These are phyloP conservation scores for Sicyos edulis DNA, from an alignment of 306 rosid species.

Conservation along the genomic window DNA sequence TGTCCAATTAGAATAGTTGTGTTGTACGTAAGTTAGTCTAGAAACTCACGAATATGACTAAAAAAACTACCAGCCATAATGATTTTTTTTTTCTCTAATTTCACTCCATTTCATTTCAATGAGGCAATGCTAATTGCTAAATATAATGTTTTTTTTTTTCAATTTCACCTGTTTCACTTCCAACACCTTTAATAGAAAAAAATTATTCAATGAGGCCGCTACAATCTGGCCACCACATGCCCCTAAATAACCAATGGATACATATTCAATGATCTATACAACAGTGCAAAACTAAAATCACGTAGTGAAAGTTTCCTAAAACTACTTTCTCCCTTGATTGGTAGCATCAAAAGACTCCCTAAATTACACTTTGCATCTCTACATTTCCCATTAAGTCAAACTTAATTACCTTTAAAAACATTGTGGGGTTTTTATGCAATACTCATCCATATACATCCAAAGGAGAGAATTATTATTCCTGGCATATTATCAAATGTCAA, in stretches of 20 bases:
- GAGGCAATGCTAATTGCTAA: too few relatives aligned
- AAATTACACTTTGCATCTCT: slow-evolving; percentile 4
- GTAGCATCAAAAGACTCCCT: background rate
- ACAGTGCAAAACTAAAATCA: too few relatives aligned
- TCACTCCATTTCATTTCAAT: background rate
- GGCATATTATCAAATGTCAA: background rate
- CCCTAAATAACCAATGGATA: background rate
- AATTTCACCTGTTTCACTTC: too few relatives aligned
- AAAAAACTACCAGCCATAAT: too few relatives aligned
- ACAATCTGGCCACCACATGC: background rate
- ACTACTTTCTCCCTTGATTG: background rate
- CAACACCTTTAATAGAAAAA: too few relatives aligned
- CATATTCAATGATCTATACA: background rate
- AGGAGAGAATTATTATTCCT: too few relatives aligned
- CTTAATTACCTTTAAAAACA: background rate
- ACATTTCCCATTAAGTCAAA: slow-evolving; percentile 6
- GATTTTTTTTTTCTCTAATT: background rate
- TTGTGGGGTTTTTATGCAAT: background rate
- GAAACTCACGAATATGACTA: too few relatives aligned
- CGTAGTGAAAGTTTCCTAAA: background rate
- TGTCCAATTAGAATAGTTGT: too few relatives aligned
- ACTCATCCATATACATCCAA: background rate
- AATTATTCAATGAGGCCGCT: background rate
- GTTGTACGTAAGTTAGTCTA: too few relatives aligned
- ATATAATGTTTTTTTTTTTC: too few relatives aligned